Conservation (phyloP, 2,329 filamentous ascomycete species). For the Emmonsiellopsis sp. region DNA sequence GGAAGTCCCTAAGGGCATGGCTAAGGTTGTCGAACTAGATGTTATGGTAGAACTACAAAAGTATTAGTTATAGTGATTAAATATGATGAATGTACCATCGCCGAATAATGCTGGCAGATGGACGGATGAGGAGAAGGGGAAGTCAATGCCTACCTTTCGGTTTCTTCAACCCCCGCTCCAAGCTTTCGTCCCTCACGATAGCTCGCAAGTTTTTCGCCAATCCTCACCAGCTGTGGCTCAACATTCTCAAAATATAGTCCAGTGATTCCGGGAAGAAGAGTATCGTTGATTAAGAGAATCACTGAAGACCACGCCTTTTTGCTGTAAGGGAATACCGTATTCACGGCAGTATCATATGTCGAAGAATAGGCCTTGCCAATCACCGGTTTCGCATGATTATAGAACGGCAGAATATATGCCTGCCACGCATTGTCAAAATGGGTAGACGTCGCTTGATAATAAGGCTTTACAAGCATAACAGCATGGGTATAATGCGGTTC, state of each 20-base stretch:
- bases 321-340: constrained; percentile 62
- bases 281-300: constrained; percentile 61
- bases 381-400: constrained; percentile 65
- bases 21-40: constrained; percentile 6
- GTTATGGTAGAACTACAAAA: constrained; percentile 4
- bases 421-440: constrained; percentile 61
- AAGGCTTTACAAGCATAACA: constrained; percentile 53
- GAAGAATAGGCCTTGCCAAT: constrained; percentile 57
- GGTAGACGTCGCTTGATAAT: constrained; percentile 57
- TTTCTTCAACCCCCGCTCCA: constrained; percentile 48
- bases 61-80: not conserved
- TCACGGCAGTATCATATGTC: constrained; percentile 56
- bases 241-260: constrained; percentile 83
- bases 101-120: not conserved
- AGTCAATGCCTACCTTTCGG: constrained; percentile 33
- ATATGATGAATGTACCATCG: not conserved
- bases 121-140: too few relatives aligned
- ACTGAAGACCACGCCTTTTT: constrained; percentile 61
- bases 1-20: constrained; percentile 16
- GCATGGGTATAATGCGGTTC: constrained; percentile 63
- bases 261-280: constrained; percentile 71
- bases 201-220: constrained; percentile 73
- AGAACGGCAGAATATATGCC: constrained; percentile 64
- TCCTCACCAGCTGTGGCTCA: constrained; percentile 86
- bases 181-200: constrained; percentile 52